phyloP scores from a whole-genome alignment of 768 basidiomycete species.

The Termitomyces sp. region DNA sequence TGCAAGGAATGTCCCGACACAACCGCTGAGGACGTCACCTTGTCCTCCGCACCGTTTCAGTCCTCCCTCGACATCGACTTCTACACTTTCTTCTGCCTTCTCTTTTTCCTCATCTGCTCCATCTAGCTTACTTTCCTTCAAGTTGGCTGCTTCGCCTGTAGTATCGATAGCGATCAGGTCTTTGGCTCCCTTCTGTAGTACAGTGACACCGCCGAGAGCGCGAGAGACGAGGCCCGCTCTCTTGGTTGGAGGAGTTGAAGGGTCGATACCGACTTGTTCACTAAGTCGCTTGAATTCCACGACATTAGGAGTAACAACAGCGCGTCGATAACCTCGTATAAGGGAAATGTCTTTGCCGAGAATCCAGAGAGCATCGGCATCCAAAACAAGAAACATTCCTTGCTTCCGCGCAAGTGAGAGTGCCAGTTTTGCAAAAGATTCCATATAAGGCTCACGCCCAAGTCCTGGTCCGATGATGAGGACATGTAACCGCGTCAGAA shows the following conservation, averaged over 20 bases:
- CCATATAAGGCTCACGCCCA: conserved; percentile 90
- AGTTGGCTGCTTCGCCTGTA: conserved; percentile 47
- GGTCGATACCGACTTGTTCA: conserved; percentile 66
- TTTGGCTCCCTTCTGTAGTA: conserved; percentile 81
- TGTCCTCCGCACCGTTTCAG: conserved; percentile 94
- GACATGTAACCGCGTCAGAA: conserved; percentile 86
- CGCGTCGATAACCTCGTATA: conserved; percentile 81
- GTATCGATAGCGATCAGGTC: conserved; percentile 85
- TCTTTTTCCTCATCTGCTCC: conserved; percentile 47
- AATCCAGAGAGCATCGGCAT: conserved; percentile 90
- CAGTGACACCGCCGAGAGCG: conserved; percentile 80
- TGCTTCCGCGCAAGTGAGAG: conserved; percentile 65
- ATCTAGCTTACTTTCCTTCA: conserved; percentile 39
- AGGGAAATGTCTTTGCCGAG: conserved; percentile 70
- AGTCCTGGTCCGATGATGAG: conserved; percentile 94
- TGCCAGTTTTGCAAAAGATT: conserved; percentile 72
- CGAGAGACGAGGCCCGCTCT: conserved; percentile 73
- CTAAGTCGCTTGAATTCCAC: conserved; percentile 88
- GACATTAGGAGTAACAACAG: conserved; percentile 91
- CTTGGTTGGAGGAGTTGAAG: conserved; percentile 42
- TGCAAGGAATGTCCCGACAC: conserved; percentile 84
- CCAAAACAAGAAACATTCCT: conserved; percentile 88
- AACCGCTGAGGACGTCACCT: conserved; percentile 89
- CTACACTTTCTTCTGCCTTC: conserved; percentile 55
- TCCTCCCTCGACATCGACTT: conserved; percentile 73